These are phyloP conservation scores for Waitea zeae DNA, from an alignment of 1,284 basidiomycete species.

Conservation along the genomic window DNA sequence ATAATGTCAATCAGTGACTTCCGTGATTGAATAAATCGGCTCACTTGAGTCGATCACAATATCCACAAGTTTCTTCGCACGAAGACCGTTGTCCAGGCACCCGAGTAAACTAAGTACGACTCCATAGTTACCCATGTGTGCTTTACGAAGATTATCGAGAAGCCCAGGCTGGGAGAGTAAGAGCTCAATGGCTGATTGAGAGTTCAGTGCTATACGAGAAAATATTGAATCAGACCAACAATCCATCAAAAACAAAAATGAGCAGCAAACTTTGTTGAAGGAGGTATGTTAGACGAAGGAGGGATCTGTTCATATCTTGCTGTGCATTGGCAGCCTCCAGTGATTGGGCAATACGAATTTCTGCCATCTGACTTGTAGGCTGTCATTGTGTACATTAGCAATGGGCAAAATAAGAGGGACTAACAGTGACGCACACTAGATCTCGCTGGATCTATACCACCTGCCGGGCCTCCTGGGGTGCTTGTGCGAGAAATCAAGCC, in stretches of 20 bases:
- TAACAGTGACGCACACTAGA: too few species aligned
- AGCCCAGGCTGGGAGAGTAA: constrained; percentile 66
- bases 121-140: constrained; percentile 81
- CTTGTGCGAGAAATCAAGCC: too few species aligned
- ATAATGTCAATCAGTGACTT: neutral
- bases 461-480: too few species aligned
- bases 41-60: constrained; percentile 75
- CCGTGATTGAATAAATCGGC: constrained; percentile 14
- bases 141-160: constrained; percentile 73
- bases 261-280: constrained; percentile 52
- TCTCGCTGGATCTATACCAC: too few species aligned
- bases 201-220: constrained; percentile 43
- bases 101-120: constrained; percentile 81
- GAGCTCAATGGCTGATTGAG: constrained; percentile 68
- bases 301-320: constrained; percentile 68
- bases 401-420: neutral
- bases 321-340: constrained; percentile 71
- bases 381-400: neutral
- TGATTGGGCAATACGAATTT: constrained; percentile 36
- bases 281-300: constrained; percentile 73
- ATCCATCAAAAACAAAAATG: too few species aligned
- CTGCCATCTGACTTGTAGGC: constrained; percentile 14
- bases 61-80: constrained; percentile 78
- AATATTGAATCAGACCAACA: constrained; percentile 3
- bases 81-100: constrained; percentile 69